Base-by-base conservation (phyloP, 139 green algal genomes). In the Eudorina sp. region DNA sequence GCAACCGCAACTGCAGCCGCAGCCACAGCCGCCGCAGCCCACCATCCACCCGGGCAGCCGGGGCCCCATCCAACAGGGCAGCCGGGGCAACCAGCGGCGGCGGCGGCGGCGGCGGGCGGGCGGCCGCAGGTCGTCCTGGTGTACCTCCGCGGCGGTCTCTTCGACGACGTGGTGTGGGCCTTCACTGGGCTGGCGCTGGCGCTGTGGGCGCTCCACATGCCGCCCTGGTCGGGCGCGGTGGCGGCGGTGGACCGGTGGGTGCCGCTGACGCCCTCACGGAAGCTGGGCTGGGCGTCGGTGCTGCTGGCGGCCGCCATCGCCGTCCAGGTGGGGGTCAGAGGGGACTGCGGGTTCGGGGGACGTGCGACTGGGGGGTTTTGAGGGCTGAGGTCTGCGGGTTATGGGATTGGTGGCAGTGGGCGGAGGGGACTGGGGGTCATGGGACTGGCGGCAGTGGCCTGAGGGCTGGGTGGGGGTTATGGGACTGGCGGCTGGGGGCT, bases 121-220 rank as follows among this genome's bases (percentile, higher is more conserved):
- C 62, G 31, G 31, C n/a, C 62, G 27, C 27, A 72, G n/a, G 21
- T 34, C 16, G 11, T 72, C 27, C 11, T 38, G 62, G 31, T 72
- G 62, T 34, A 38, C n/a, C 62, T 31, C 6, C 48, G 48, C 16
- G 51, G 51, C n/a, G 48, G 75, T 4, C 19, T 83, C 21, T 69
- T 40, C 46, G 75, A 68, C 34, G 75, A n/a, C 19, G 18, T 83
- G 11, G 75, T 83, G 7, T 69, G 75, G 75, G 75, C 75, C 34
- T 38, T 27, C 34, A 83, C 75, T 4, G 34, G 34, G 48, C 31
- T 69, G 14, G 48, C 31, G 38, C 31, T 83, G 51, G 13, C 13
- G n/a, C 75, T 36, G 46, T 83, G 75, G 75, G 3, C 31, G 48
- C 21, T 36, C 18, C 21, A 69, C n/a, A 46, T 83, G 75, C 75